phyloP scores from a whole-genome alignment of 176 grass and related monocot genomes.

The Leersia perrieri region DNA sequence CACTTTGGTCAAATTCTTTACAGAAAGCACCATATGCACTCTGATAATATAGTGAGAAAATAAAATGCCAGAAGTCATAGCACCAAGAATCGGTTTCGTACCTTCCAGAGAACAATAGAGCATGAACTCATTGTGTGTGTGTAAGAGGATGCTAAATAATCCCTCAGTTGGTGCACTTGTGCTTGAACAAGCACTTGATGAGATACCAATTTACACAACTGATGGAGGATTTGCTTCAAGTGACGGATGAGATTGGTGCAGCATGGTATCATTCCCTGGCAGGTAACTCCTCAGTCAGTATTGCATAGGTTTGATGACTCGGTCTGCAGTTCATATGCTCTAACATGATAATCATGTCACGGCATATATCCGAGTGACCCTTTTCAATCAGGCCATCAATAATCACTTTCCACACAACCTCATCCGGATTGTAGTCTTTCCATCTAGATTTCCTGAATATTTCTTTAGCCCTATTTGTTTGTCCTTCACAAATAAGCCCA shows the following conservation, averaged over 20 bases:
- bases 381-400: conserved; percentile 62
- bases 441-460: conserved; percentile 38
- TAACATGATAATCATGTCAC: conserved; percentile 48
- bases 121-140: not conserved
- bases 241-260: not conserved
- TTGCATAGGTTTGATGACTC: conserved; percentile 51
- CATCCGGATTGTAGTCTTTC: conserved; percentile 57
- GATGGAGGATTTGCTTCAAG: not conserved
- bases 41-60: not conserved
- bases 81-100: conserved; percentile 13
- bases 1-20: conserved; percentile 4
- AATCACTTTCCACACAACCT: conserved; percentile 66
- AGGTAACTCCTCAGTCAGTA: conserved; percentile 42
- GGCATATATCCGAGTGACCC: conserved; percentile 37
- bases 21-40: not conserved
- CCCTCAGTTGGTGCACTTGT: not conserved
- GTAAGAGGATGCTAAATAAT: not conserved
- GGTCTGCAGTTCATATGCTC: conserved; percentile 51
- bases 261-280: conserved; percentile 11
- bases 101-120: conserved; percentile 12
- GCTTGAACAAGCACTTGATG: conserved; percentile 4
- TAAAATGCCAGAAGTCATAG: not conserved
- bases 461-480: conserved; percentile 43
- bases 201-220: not conserved
- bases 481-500: conserved; percentile 48